Percentiles rank a stretch among this genome's conserved stretches.
phyloP scores from a whole-genome alignment of 2,329 filamentous ascomycete genomes.

The Scopulariopsis brevicaulis region DNA sequence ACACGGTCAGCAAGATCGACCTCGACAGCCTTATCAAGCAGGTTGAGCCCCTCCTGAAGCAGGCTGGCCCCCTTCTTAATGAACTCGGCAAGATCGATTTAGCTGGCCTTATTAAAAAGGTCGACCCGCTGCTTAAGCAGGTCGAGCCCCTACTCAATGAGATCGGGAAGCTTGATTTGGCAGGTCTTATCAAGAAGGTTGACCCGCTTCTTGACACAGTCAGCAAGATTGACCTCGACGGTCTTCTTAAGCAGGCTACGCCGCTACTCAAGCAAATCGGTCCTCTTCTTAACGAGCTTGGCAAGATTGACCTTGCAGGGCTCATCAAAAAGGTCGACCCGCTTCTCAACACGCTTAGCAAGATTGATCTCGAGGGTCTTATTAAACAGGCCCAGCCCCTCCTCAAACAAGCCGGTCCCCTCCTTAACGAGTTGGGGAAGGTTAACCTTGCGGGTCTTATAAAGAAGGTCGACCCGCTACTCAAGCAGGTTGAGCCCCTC shows the following conservation, averaged over 20 bases:
- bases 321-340: background rate
- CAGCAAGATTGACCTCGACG: background rate
- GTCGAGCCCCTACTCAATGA: background rate
- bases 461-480: background rate
- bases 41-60: background rate
- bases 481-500: background rate
- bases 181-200: background rate
- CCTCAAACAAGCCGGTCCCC: background rate
- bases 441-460: background rate
- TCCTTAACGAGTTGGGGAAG: background rate
- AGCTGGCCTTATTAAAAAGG: background rate
- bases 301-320: background rate
- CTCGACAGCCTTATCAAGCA: background rate
- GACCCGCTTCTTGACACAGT: background rate
- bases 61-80: background rate
- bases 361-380: background rate
- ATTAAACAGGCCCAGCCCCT: background rate
- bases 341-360: background rate
- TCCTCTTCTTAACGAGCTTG: background rate
- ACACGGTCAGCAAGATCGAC: background rate
- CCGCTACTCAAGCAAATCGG: background rate
- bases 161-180: background rate
- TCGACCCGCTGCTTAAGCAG: background rate
- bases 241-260: background rate
- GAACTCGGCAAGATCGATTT: background rate